Base-by-base conservation (phyloP, 1,284 basidiomycete genomes). In the Megacollybia platyphylla region DNA sequence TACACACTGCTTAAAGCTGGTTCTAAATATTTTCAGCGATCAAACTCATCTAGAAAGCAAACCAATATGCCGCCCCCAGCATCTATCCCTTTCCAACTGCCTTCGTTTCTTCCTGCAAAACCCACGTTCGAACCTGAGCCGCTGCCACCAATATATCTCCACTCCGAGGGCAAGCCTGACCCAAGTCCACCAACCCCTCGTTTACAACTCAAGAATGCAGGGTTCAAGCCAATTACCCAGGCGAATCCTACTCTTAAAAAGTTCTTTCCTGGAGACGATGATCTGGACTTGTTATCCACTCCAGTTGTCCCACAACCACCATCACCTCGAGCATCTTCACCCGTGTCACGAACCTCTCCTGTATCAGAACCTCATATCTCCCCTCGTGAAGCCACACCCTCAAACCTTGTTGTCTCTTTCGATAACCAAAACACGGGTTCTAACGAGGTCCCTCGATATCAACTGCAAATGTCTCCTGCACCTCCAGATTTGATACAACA, bases 251-350 rank as follows among this genome's bases (percentile, higher is more conserved):
- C 69, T 7, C 61, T 86, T 36, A 80, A 77, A 54, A 70, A 67
- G 49, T 85, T 86, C 56, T 86, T 86, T 53, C 82, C 83, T 36
- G 71, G 69, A 1, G 76, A 79, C 40, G 82, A 86, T 24, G 82
- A 81, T 9, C 53, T 58, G 51, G 63, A 63, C 6, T 34, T 34
- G 31, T 34, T 34, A 6, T 27, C 11, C 31, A 35, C 34, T n/a
- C 18, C 5, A 26, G 28, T 15, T 36, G 36, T 8, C 38, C 26
- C n/a, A 36, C 36, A 5, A 15, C 31, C 40, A 41, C 31, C 41
- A 41, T 13, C 32, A 27, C 35, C n/a, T 37, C 20, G 36, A 37
- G n/a, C 36, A 18, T 18, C 36, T 38, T 38, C 36, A 24, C 31
- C 31, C 4, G 15, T 15, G 36, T 31, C 17, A 5, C 15, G 18